A percentile compares a stretch with the other conserved stretches of the same genome.
Evolutionary conservation across 2,329 filamentous ascomycete genomes (phyloP).

Genomic region (Neofusicoccum kwambonambiense): DNA sequence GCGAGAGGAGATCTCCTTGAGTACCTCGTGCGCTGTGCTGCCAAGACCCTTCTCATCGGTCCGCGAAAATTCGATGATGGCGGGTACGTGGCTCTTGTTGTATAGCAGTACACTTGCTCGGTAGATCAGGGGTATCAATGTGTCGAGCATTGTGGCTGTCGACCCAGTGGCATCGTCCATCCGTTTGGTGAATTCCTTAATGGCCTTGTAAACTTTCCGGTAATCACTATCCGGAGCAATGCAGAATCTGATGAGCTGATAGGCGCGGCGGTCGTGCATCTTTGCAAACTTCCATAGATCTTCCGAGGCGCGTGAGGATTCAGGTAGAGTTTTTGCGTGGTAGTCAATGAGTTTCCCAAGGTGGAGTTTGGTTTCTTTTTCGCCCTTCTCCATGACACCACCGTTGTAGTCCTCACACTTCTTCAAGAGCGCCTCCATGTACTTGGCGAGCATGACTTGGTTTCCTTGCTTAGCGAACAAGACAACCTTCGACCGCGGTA

Average conservation of each 20-base stretch:
- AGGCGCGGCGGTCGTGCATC: slow-evolving; percentile 82
- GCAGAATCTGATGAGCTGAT: slow-evolving; percentile 83
- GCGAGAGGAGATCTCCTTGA: slow-evolving; percentile 86
- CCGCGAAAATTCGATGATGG: slow-evolving; percentile 84
- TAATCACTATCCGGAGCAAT: slow-evolving; percentile 87
- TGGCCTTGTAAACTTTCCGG: slow-evolving; percentile 82
- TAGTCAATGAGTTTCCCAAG: slow-evolving; percentile 72
- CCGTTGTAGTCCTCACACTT: slow-evolving; percentile 90
- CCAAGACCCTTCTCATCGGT: slow-evolving; percentile 78
- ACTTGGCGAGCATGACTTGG: slow-evolving; percentile 71
- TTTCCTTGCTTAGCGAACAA: slow-evolving; percentile 84
- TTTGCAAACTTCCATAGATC: slow-evolving; percentile 92
- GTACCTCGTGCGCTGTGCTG: slow-evolving; percentile 77
- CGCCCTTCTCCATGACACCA: slow-evolving; percentile 72
- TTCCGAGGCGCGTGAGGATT: slow-evolving; percentile 66
- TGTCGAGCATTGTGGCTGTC: slow-evolving; percentile 67
- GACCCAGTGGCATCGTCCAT: slow-evolving; percentile 66
- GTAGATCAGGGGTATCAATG: slow-evolving; percentile 78
- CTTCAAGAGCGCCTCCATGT: slow-evolving; percentile 73
- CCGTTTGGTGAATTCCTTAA: slow-evolving; percentile 84
- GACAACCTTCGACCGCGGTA: slow-evolving; percentile 75
- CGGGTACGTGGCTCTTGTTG: slow-evolving; percentile 89
- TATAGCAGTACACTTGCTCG: slow-evolving; percentile 81
- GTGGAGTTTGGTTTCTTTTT: slow-evolving; percentile 65
- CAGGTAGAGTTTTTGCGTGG: slow-evolving; percentile 73